These are phyloP conservation scores for Bacidia gigantensis DNA, from an alignment of 495 filamentous ascomycete species.

Conservation along the genomic window DNA sequence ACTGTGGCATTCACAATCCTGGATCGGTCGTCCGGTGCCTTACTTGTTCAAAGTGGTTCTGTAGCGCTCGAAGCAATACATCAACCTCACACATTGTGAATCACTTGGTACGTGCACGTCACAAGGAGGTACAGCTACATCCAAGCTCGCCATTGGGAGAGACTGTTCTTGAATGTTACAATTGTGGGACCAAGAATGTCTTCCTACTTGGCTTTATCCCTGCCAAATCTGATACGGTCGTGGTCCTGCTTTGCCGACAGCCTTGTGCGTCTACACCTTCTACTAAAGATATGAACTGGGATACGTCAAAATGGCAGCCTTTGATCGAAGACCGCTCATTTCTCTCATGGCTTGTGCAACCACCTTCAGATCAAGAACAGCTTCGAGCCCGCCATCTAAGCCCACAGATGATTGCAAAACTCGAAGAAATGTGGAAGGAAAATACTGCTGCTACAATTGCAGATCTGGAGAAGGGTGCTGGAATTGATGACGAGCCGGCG, in stretches of 20 bases:
- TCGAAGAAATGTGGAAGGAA: slow-evolving; percentile 99
- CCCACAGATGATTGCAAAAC: slow-evolving; percentile 87
- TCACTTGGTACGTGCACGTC: slow-evolving; percentile 89
- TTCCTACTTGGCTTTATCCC: slow-evolving; percentile 99
- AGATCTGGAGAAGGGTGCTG: slow-evolving; percentile 85
- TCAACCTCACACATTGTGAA: slow-evolving; percentile 97
- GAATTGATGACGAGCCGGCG: slow-evolving; percentile 88
- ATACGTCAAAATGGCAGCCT: slow-evolving; percentile 94
- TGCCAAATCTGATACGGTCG: slow-evolving; percentile 97
- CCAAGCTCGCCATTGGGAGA: slow-evolving; percentile 91
- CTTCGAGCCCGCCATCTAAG: slow-evolving; percentile 87
- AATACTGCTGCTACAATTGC: slow-evolving; percentile 78
- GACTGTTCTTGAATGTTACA: slow-evolving; percentile 97
- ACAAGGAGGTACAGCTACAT: slow-evolving; percentile 97
- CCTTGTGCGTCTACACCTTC: slow-evolving; percentile 89
- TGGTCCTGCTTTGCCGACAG: slow-evolving; percentile 91
- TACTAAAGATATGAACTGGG: slow-evolving; percentile 99
- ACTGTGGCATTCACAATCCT: slow-evolving; percentile 95
- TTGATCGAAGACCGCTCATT: slow-evolving; percentile 96
- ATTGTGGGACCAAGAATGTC: slow-evolving; percentile 97
- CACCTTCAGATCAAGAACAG: slow-evolving; percentile 88
- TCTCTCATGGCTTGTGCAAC: slow-evolving; percentile 79
- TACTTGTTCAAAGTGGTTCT: slow-evolving; percentile 96
- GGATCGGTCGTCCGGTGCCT: slow-evolving; percentile 93
- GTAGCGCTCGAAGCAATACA: slow-evolving; percentile 91